Base-by-base conservation (phyloP, 208 protist species). In the Wallacemonas rigidus region DNA sequence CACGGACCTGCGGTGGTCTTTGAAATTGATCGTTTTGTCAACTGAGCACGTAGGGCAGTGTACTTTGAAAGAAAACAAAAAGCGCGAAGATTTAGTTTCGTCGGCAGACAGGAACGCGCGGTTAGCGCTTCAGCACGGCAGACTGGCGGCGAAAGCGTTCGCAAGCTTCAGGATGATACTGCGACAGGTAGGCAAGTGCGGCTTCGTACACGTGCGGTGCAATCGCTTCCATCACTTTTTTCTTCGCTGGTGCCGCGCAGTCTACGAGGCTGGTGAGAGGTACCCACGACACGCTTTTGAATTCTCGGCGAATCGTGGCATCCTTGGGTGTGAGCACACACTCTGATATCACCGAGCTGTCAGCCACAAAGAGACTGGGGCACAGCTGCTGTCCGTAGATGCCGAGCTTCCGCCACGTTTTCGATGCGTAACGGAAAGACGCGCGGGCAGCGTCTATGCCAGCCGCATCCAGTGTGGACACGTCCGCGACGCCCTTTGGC, bases 301-400 rank as follows among this genome's bases (percentile, higher is more conserved):
- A 82, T 55, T 82, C 77, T 8, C 0, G 67, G 35, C 67, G 36
- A 12, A 69, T 55, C 11, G 48, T 17, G 3, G 5, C 5, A 43
- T 62, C 56, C 4, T 15, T 6, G 3, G 56, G 56, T 38, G 38
- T 6, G 3, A 62, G 56, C 6, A 44, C 4, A 62, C 56, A 62
- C 35, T 3, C 15, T 3, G 35, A 3, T 40, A 82, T 40, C 15
- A 77, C 43, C 1, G 57, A 50, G 8, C 56, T 65, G 1, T 82
- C 44, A 2, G 68, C 69, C 40, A 72, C 54, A 65, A 82, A 84
- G 1, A 87, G 64, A 2, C 83, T 53, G 4, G 85, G 85, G 65
- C 85, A 90, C 50, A 90, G 71, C 69, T 90, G 79, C 67, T 90
- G 85, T 2, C 85, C 82, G 0, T 3, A 26, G 14, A 85, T 67